These are phyloP conservation scores for Trichoderma sp. DNA, from an alignment of 2,329 filamentous ascomycete genomes.

Conservation along the genomic window DNA sequence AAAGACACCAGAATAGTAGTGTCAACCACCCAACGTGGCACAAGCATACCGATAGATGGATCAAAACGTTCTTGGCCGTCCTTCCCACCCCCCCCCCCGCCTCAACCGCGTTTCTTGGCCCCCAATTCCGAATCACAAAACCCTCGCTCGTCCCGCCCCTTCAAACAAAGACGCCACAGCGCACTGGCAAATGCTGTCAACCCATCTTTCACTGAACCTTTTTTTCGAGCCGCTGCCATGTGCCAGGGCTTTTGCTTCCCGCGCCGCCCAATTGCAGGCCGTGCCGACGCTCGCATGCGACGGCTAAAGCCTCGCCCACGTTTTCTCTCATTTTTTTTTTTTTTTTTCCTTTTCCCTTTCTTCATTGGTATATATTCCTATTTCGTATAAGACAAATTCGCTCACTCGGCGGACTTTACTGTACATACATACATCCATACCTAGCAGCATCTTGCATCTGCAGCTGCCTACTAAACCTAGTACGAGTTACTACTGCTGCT, in stretches of 20 bases:
- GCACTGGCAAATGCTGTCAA: slow-evolving; percentile 7
- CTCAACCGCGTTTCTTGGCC: background rate
- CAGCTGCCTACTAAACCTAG: background rate
- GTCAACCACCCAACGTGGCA: background rate
- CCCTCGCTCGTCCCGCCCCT: background rate
- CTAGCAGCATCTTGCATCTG: background rate
- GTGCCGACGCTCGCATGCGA: background rate
- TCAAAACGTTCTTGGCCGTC: background rate
- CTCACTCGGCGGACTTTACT: background rate
- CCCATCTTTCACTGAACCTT: background rate
- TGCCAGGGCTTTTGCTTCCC: background rate
- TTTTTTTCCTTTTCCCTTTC: too few relatives aligned
- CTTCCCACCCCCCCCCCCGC: background rate
- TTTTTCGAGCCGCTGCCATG: background rate
- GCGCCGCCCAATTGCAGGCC: slow-evolving; percentile 3
- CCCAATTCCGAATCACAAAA: background rate
- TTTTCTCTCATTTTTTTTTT: background rate
- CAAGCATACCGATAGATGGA: slow-evolving; percentile 5
- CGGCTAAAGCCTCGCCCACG: background rate
- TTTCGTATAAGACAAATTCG: background rate
- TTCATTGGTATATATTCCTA: too few relatives aligned
- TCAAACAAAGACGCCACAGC: slow-evolving; percentile 5
- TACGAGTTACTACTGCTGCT: background rate
- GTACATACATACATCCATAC: background rate
- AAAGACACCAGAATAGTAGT: background rate